Evolutionary conservation across 805 yeast genomes (phyloP), one percentile per base, ranked within the genome.

Genomic region (Brettanomyces bruxellensis): DNA sequence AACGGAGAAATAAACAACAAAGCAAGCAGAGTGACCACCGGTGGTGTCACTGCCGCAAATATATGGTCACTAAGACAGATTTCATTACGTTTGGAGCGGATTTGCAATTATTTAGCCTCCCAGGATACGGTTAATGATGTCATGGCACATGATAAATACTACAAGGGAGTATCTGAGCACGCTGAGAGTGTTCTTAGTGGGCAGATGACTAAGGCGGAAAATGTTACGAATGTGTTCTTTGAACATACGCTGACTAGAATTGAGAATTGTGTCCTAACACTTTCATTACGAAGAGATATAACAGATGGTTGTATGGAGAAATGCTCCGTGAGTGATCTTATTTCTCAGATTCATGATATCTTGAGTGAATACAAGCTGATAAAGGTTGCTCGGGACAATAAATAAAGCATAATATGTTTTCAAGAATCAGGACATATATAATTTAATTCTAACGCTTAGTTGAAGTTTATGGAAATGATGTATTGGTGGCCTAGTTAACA

Each of bases 171-270:
- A 4, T 40, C 53, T 4, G 41, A 45, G 7, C 54, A 50, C 7
- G 47, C 55, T 1, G 62, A 60, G 34, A 52, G 47, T 14, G 41
- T 47, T 0, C 46, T 57, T 45, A 41, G 40, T 24, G 23, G 32
- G 3, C 56, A 51, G 35, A 22, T 58, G 23, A 43, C 46, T 2
- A 46, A 41, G 34, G 44, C 53, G n/a, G 66, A 64, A 24, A 51
- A 50, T 18, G 88, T 82, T 38, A 58, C 81, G 37, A 61, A 79
- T 38, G 67, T 73, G 4, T 69, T 82, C 40, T 66, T 85, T 49
- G 87, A 82, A 48, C 84, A 80, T 52, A 64, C 82, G 25, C 75
- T 83, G 12, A 77, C 89, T 0, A 71, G 95, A 59, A 68, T 86
- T 37, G 95, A 86, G 57, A 73, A 78, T 45, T 69, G 77, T 49